Conservation (phyloP, 2,329 filamentous ascomycete species). For the Ascochyta koolunga region DNA sequence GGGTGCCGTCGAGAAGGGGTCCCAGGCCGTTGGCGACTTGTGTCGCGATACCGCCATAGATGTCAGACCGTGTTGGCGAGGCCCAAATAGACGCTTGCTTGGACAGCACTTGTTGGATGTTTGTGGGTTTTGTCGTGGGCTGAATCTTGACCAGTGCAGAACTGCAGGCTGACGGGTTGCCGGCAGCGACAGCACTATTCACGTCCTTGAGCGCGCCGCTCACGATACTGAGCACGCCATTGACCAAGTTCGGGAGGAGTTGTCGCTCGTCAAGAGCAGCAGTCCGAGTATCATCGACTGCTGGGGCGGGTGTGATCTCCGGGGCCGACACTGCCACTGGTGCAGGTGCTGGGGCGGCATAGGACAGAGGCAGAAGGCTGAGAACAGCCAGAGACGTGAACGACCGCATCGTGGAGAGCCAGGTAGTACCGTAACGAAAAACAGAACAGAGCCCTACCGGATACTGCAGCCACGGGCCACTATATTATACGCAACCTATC, state of each 20-base stretch:
- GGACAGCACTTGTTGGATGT: slow-evolving; percentile 18
- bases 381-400: slow-evolving; percentile 15
- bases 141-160: slow-evolving; percentile 22
- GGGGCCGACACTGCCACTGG: slow-evolving; percentile 2
- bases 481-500: background rate
- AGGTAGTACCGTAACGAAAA: background rate
- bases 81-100: slow-evolving; percentile 24
- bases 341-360: slow-evolving; percentile 16
- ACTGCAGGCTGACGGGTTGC: slow-evolving; percentile 17
- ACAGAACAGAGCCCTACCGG: background rate
- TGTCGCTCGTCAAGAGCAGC: slow-evolving; percentile 22
- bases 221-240: slow-evolving; percentile 14
- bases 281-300: background rate
- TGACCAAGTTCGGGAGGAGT: slow-evolving; percentile 14
- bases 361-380: slow-evolving; percentile 17
- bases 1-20: slow-evolving; percentile 22
- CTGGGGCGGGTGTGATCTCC: slow-evolving; percentile 9
- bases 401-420: slow-evolving; percentile 16
- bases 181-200: slow-evolving; percentile 21
- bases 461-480: background rate
- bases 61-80: slow-evolving; percentile 21
- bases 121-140: slow-evolving; percentile 23
- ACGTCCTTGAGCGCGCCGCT: slow-evolving; percentile 17
- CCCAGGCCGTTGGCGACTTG: slow-evolving; percentile 28
- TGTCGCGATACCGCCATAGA: slow-evolving; percentile 27